Evolutionary conservation across 345 rosid genomes (phyloP).

Genomic region (Eucalyptus tenuipes): DNA sequence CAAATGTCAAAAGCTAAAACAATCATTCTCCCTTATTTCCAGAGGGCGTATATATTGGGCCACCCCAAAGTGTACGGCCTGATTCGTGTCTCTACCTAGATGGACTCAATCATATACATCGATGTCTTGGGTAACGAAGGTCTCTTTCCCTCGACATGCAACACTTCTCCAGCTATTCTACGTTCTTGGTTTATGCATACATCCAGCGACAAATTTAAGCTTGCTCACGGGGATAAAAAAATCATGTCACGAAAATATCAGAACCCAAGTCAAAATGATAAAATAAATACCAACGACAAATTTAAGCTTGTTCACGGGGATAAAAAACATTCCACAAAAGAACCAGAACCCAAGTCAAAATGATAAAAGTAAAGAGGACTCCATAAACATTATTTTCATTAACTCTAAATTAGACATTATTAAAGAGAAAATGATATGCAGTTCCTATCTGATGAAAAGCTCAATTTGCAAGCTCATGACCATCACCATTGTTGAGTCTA

Average conservation of each 20-base stretch:
- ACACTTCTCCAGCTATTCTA: not conserved
- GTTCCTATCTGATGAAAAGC: not conserved
- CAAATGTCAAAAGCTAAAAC: not conserved
- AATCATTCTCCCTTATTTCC: not conserved
- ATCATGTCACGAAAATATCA: not conserved
- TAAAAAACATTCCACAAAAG: not conserved
- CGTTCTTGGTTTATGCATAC: not conserved
- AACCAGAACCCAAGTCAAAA: not conserved
- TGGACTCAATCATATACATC: not conserved
- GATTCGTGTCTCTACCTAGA: not conserved
- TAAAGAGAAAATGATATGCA: not conserved
- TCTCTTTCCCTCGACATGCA: not conserved
- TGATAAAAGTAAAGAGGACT: not conserved
- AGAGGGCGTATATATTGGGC: not conserved
- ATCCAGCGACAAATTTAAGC: not conserved
- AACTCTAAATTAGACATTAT: not conserved
- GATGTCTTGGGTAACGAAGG: not conserved
- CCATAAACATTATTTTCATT: not conserved
- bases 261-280: not conserved
- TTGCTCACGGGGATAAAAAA: not conserved
- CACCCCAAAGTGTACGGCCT: not conserved
- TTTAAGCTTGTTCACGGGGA: too few relatives aligned
- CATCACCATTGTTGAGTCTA: not conserved
- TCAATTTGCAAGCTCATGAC: not conserved
- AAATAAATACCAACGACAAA: too few relatives aligned